Conservation (phyloP, 371 early-diverging fungal species). For the Ecytonucleospora hepatopenaei region DNA sequence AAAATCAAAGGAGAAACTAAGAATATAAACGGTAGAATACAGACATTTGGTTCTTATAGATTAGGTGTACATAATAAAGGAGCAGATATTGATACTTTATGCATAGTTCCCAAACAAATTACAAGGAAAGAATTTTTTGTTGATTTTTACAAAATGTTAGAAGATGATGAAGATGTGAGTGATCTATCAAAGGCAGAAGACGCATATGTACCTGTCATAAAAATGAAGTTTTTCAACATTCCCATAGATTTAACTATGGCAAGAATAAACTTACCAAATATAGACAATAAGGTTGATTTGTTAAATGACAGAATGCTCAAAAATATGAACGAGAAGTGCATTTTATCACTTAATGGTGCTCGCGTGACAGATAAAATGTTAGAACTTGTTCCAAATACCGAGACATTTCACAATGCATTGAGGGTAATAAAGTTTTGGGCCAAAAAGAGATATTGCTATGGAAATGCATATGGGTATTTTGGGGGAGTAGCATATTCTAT, state of each 20-base stretch:
- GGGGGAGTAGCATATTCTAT: conserved; percentile 99
- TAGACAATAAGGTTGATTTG: conserved; percentile 75
- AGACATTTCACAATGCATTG: conserved; percentile 73
- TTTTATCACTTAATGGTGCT: conserved; percentile 86
- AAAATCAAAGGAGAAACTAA: conserved; percentile 61
- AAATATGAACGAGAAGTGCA: conserved; percentile 76
- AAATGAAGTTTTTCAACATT: conserved; percentile 60
- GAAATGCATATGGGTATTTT: conserved; percentile 90
- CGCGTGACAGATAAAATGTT: conserved; percentile 93
- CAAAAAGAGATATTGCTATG: conserved; percentile 76
- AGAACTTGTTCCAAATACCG: conserved; percentile 76
- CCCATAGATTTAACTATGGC: conserved; percentile 92
- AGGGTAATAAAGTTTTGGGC: conserved; percentile 96
- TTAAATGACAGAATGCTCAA: conserved; percentile 71
- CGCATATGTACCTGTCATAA: conserved; percentile 93
- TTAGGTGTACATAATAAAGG: conserved; percentile 90
- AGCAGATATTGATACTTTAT: conserved; percentile 94
- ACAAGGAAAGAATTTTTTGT: conserved; percentile 82
- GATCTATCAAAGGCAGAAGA: conserved; percentile 70
- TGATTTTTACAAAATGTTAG: conserved; percentile 72
- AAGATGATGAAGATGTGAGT: conserved; percentile 67
- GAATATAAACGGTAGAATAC: conserved; percentile 85
- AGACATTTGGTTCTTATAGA: conserved; percentile 93
- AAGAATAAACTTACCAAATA: conserved; percentile 63
- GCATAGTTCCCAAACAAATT: conserved; percentile 83